Evolutionary conservation across 805 yeast species (phyloP).

Genomic region (Pichia deserticola): DNA sequence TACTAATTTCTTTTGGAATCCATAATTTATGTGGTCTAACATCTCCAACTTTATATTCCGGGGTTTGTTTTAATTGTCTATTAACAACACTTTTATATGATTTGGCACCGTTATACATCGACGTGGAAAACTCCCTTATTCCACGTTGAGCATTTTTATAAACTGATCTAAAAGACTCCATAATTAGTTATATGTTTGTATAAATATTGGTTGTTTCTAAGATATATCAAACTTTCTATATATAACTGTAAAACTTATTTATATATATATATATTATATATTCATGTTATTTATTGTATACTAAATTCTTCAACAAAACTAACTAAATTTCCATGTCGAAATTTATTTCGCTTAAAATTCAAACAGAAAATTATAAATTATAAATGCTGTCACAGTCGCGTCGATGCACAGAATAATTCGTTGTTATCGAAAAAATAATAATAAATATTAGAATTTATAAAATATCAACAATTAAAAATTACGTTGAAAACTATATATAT

Average conservation of each 20-base stretch:
- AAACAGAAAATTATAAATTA: too few relatives aligned
- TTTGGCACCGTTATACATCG: slow-evolving; percentile 18
- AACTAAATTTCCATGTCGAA: too few relatives aligned
- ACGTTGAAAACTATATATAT: neutral
- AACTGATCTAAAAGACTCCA: neutral
- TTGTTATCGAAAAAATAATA: too few relatives aligned
- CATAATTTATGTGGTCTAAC: slow-evolving; percentile 33
- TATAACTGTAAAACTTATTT: too few relatives aligned
- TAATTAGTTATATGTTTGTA: neutral
- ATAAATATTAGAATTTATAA: neutral
- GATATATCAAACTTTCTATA: too few relatives aligned
- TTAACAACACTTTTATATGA: slow-evolving; percentile 36
- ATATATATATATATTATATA: too few relatives aligned
- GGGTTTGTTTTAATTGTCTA: slow-evolving; percentile 38
- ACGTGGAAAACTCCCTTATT: slow-evolving; percentile 19
- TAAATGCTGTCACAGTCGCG: neutral
- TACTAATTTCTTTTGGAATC: slow-evolving; percentile 37
- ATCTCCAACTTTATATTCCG: slow-evolving; percentile 48
- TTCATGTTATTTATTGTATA: too few relatives aligned
- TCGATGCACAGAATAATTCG: neutral
- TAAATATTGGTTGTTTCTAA: neutral
- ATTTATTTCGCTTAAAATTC: too few relatives aligned
- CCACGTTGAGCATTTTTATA: neutral
- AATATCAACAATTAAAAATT: too few relatives aligned
- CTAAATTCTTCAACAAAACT: too few relatives aligned